A percentile compares a stretch with the other conserved stretches of the same genome.
Conservation (phyloP, 208 protist genomes). For the Wallacemonas sp. region DNA sequence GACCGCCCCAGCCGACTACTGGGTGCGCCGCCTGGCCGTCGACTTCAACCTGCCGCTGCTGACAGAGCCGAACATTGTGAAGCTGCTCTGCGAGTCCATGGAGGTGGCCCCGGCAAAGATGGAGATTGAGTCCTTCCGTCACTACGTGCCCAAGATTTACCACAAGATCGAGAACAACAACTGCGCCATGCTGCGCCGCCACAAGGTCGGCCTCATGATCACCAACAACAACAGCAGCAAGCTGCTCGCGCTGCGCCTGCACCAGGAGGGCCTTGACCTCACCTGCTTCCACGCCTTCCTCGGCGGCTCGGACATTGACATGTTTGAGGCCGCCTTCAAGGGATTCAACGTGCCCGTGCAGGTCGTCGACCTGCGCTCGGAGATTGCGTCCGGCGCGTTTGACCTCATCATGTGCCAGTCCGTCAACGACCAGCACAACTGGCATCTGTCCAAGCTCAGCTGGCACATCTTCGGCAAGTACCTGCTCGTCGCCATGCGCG, state of each 20-base stretch:
- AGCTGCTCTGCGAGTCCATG: constrained; percentile 74
- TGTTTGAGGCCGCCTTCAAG: constrained; percentile 78
- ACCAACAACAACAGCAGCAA: constrained; percentile 90
- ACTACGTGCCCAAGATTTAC: constrained; percentile 89
- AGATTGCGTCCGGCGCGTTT: constrained; percentile 84
- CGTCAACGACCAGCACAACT: constrained; percentile 83
- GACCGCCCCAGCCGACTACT: constrained; percentile 82
- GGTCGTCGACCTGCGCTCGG: constrained; percentile 88
- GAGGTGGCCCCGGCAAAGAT: constrained; percentile 43
- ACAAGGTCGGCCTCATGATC: constrained; percentile 92
- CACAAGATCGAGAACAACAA: constrained; percentile 91
- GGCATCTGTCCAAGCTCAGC: constrained; percentile 85
- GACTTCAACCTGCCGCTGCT: constrained; percentile 91
- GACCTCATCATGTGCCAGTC: constrained; percentile 89
- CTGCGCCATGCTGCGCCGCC: constrained; percentile 80
- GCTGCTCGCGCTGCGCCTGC: constrained; percentile 80
- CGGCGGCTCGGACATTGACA: constrained; percentile 77
- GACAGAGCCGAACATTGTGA: constrained; percentile 84
- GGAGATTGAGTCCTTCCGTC: constrained; percentile 81
- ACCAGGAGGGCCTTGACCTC: constrained; percentile 75
- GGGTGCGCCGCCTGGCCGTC: constrained; percentile 87
- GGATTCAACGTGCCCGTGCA: constrained; percentile 75
- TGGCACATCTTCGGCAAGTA: constrained; percentile 85
- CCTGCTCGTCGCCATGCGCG: constrained; percentile 76
- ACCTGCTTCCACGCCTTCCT: constrained; percentile 92